A percentile compares a stretch with the other conserved stretches of the same genome.
These are phyloP conservation scores for Nematodospora anomalae DNA, from an alignment of 1,139 yeast genomes.

Conservation along the genomic window DNA sequence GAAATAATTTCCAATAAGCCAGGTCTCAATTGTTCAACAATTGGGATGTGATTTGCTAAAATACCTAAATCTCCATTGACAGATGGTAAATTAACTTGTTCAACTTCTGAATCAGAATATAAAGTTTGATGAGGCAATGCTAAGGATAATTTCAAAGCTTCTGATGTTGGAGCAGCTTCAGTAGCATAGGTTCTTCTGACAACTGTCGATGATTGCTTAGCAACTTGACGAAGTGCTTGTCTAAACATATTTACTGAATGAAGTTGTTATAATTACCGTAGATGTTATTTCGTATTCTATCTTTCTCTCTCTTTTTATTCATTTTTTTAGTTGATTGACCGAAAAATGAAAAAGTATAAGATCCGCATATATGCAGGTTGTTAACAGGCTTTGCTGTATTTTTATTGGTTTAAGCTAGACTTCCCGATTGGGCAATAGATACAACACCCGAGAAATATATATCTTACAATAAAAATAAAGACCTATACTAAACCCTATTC, in stretches of 20 bases:
- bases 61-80: constrained; percentile 97
- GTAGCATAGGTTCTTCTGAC: constrained; percentile 88
- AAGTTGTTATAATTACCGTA: constrained; percentile 15
- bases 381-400: constrained; percentile 5
- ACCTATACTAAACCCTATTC: too few species aligned
- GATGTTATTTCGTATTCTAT: neutral
- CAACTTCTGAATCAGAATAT: constrained; percentile 51
- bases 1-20: constrained; percentile 93
- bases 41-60: constrained; percentile 96
- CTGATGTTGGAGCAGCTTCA: constrained; percentile 71
- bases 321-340: constrained; percentile 9
- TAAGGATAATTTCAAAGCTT: constrained; percentile 81
- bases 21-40: constrained; percentile 94
- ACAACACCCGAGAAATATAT: constrained; percentile 1
- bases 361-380: constrained; percentile 6
- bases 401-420: constrained; percentile 33
- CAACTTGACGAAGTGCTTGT: constrained; percentile 64
- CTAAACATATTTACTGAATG: too few species aligned
- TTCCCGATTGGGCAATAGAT: constrained; percentile 28
- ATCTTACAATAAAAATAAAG: neutral
- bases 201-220: constrained; percentile 61
- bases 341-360: constrained; percentile 4
- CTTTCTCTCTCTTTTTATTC: neutral
- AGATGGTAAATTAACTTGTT: constrained; percentile 96
- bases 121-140: constrained; percentile 85